Evolutionary conservation across 2,329 filamentous ascomycete genomes (phyloP), one percentile per base, ranked within the genome.

Genomic region (Madurella fahalii): DNA sequence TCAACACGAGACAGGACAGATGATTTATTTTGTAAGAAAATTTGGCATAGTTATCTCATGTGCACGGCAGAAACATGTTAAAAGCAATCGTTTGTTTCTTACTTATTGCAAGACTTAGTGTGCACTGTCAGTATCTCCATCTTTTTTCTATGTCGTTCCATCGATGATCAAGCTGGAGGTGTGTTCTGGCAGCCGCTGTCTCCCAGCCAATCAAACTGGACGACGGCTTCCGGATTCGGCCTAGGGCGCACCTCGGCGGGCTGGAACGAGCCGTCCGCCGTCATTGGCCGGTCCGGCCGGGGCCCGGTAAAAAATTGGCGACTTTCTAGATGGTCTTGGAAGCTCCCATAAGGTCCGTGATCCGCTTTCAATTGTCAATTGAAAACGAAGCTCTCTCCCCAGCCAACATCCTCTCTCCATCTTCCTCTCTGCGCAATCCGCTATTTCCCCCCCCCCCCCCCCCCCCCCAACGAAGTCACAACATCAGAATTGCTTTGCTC

Each of bases 301-400:
- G 46, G 47, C 57, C 59, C 52, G 52, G 55, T 52, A 60, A 65
- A 66, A 63, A 37, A 54, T 57, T 60, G 54, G 58, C 40, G 62
- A 61, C 55, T 58, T 68, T 68, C 67, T 69, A 69, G 67, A 69
- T 66, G 66, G 48, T 61, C 59, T 64, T 68, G 30, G 67, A 68
- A 69, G 66, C 65, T 68, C 64, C 16, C 45, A 41, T 52, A 9
- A 37, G 42, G 52, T 53, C 50, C 52, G 51, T 54, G 53, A 50
- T 57, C 54, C 52, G 52, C 54, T 55, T 52, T 51, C 18, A 2
- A 9, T 18, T 40, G 18, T 34, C 50, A 50, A 59, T 50, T 53
- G 48, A 55, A 55, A 61, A 54, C 54, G 49, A 43, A 53, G 46
- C 49, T 51, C 37, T 47, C 42, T 43, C 53, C 45, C 42, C 34